These are phyloP conservation scores for Myxozyma neglecta DNA, from an alignment of 805 yeast genomes.

Conservation along the genomic window DNA sequence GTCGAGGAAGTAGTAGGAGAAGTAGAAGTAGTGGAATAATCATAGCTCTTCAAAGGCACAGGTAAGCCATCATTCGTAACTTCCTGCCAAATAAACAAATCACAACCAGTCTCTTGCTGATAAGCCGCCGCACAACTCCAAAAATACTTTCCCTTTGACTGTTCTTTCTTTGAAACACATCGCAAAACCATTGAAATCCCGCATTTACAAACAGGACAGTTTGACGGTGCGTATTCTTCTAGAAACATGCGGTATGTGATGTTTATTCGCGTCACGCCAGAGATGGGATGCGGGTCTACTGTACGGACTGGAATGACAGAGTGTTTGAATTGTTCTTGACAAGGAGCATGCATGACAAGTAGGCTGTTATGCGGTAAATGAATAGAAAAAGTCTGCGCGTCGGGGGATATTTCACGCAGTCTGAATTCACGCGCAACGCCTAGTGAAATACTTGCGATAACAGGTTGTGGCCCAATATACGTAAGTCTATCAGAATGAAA, in stretches of 20 bases:
- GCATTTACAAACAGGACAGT: constrained; percentile 47
- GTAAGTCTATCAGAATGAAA: constrained; percentile 79
- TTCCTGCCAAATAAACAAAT: constrained; percentile 20
- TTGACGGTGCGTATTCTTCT: constrained; percentile 42
- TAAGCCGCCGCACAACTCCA: constrained; percentile 33
- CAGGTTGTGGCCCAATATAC: constrained; percentile 68
- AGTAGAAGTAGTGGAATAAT: background rate
- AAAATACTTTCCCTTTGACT: constrained; percentile 25
- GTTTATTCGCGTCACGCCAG: constrained; percentile 58
- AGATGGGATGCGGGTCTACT: constrained; percentile 49
- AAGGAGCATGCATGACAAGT: constrained; percentile 72
- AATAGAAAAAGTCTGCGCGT: constrained; percentile 46
- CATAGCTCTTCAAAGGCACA: background rate
- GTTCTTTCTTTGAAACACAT: constrained; percentile 23
- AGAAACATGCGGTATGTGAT: constrained; percentile 64
- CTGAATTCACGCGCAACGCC: constrained; percentile 67
- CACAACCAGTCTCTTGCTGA: constrained; percentile 30
- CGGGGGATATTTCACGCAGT: constrained; percentile 8
- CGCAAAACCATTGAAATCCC: constrained; percentile 35
- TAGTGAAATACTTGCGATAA: constrained; percentile 64
- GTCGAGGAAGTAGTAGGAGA: background rate
- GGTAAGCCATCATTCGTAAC: constrained; percentile 26
- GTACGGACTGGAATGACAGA: constrained; percentile 50
- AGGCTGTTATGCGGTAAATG: constrained; percentile 72
- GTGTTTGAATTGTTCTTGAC: constrained; percentile 76